These are phyloP conservation scores for Candida maesae DNA, from an alignment of 805 yeast genomes.

Conservation along the genomic window DNA sequence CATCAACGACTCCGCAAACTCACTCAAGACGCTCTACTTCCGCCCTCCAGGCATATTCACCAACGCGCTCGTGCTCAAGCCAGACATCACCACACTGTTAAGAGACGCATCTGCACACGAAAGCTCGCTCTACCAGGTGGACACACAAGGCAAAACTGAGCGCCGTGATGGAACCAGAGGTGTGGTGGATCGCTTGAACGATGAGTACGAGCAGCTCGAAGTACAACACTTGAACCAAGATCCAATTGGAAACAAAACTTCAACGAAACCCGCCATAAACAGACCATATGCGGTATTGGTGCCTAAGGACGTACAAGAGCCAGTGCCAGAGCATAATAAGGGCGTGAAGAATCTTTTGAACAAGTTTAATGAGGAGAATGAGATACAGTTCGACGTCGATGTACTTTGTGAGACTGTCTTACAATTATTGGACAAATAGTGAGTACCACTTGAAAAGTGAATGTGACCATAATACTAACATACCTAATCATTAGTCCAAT, in stretches of 20 bases:
- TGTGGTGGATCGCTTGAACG: slow-evolving; percentile 32
- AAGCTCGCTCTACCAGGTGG: slow-evolving; percentile 44
- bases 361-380: slow-evolving; percentile 30
- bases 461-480: slow-evolving; percentile 3
- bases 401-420: slow-evolving; percentile 42
- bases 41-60: slow-evolving; percentile 60
- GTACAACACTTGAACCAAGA: slow-evolving; percentile 18
- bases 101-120: slow-evolving; percentile 57
- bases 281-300: slow-evolving; percentile 22
- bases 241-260: slow-evolving; percentile 4
- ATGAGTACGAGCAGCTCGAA: slow-evolving; percentile 32
- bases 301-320: slow-evolving; percentile 19
- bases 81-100: slow-evolving; percentile 51
- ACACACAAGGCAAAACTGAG: slow-evolving; percentile 35
- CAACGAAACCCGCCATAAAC: neutral
- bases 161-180: slow-evolving; percentile 50
- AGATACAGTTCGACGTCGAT: slow-evolving; percentile 36
- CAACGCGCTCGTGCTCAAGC: slow-evolving; percentile 52
- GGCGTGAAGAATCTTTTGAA: slow-evolving; percentile 32
- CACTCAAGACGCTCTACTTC: slow-evolving; percentile 38
- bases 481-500: slow-evolving; percentile 26
- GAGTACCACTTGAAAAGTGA: neutral
- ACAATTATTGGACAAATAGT: slow-evolving; percentile 31
- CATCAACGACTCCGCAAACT: slow-evolving; percentile 16
- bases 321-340: slow-evolving; percentile 16